Evolutionary conservation across 139 green algal genomes (phyloP), one percentile per base, ranked within the genome.

Genomic region (Chlorella sp.): DNA sequence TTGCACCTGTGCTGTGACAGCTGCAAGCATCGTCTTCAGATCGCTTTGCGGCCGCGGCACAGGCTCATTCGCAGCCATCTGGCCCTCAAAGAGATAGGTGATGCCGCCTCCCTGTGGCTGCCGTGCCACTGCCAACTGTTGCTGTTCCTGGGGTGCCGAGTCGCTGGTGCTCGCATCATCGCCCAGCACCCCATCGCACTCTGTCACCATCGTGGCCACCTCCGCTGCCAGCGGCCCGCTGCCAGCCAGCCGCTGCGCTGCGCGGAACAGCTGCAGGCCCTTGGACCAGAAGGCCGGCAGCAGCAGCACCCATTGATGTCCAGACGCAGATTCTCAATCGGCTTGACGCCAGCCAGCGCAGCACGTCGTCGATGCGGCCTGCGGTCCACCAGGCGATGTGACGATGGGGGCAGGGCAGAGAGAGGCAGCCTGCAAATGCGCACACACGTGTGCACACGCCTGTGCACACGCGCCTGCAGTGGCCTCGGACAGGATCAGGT

Each of bases 11-110:
- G n/a, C n/a, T n/a, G n/a, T n/a, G n/a, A n/a, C n/a, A n/a, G n/a
- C n/a, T n/a, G n/a, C n/a, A n/a, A 38, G 15, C 15, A 75, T 27
- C 51, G 53, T 36, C 38, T 64, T 41, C 19, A 75, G 21, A 6
- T 66, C 51, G 51, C 40, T 25, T 6, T 51, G 36, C 25, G 55
- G 68, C 3, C 68, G 51, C 48, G 50, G 68, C 38, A 38, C 3
- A 35, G 33, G 15, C 45, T 51, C 51, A 6, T 25, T 21, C 1
- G 60, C 51, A 17, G 42, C 53, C 27, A 83, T 66, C 61, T 82
- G 77, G 40, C 77, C 77, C 36, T 83, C 77, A 65, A 83, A 83
- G 31, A 83, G 36, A 27, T 74, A 83, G 17, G 12, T 17, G 8
- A 41, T 33, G 46, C 11, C 50, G 48, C 11, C 12, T n/a, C n/a